These are phyloP conservation scores for Arthrobotrys musiformis DNA, from an alignment of 2,329 filamentous ascomycete species.

Conservation along the genomic window DNA sequence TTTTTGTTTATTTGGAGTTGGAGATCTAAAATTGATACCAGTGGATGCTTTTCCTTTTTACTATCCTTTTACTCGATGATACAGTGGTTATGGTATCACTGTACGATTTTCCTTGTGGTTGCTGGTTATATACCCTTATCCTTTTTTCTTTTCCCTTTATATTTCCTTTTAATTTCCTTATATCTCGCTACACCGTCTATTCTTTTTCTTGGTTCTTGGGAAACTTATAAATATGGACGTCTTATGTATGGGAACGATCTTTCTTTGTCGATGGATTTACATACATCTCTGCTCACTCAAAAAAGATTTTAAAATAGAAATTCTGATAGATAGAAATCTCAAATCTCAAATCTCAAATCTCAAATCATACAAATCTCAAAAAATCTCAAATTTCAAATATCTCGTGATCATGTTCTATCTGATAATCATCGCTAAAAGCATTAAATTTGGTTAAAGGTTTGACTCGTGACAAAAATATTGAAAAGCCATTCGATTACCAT, in stretches of 20 bases:
- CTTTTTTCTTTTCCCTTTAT: constrained; percentile 11
- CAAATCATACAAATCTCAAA: not conserved
- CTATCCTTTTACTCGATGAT: constrained; percentile 10
- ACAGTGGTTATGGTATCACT: constrained; percentile 12
- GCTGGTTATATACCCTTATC: constrained; percentile 51
- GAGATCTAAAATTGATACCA: constrained; percentile 54
- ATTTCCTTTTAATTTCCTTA: constrained; percentile 37
- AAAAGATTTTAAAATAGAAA: constrained; percentile 41
- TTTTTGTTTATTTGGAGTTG: constrained; percentile 49
- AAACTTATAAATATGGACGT: constrained; percentile 23
- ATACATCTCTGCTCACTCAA: constrained; percentile 56
- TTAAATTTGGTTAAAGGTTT: no score
- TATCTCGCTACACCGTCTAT: not conserved
- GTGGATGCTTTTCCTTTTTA: constrained; percentile 38
- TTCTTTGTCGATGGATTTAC: constrained; percentile 52
- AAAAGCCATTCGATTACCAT: no score
- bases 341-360: not conserved
- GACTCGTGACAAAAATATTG: no score
- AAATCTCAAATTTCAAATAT: no score
- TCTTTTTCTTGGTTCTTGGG: constrained; percentile 12
- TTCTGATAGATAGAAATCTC: not conserved
- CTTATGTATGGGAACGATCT: constrained; percentile 43
- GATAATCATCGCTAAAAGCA: no score
- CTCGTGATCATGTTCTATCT: no score
- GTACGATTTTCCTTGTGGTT: constrained; percentile 28